These are phyloP conservation scores for Neostapfia colusana DNA, from an alignment of 176 grass and related monocot genomes.

Conservation along the genomic window DNA sequence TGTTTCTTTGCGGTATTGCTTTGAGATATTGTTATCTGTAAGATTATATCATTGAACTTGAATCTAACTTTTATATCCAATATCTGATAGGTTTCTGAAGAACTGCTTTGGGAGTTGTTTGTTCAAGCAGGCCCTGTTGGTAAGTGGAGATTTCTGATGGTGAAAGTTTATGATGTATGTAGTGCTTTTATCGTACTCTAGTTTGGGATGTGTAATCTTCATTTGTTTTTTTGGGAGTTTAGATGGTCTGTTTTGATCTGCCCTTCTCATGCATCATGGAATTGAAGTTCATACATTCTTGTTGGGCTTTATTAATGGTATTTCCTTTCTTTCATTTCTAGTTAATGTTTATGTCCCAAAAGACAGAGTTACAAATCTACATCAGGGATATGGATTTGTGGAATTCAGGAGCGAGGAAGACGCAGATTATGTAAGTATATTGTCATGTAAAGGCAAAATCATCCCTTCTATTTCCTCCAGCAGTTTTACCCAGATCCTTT, in stretches of 20 bases:
- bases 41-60: neutral
- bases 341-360: constrained; percentile 99
- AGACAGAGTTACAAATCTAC: constrained; percentile 99
- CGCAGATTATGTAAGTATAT: constrained; percentile 84
- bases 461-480: constrained; percentile 22
- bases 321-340: constrained; percentile 39
- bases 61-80: constrained; percentile 11
- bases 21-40: neutral
- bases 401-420: constrained; percentile 99
- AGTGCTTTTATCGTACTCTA: neutral
- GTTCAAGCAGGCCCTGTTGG: constrained; percentile 97
- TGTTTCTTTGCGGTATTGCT: neutral
- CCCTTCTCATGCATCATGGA: neutral
- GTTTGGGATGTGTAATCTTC: neutral
- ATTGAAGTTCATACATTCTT: constrained; percentile 9
- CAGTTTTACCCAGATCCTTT: neutral
- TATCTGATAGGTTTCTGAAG: constrained; percentile 60
- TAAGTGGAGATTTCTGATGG: constrained; percentile 42
- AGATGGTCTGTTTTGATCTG: constrained; percentile 18
- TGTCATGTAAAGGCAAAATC: neutral
- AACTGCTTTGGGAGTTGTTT: constrained; percentile 96
- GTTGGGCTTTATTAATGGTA: constrained; percentile 12
- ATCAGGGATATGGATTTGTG: constrained; percentile 98
- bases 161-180: neutral
- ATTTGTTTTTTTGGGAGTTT: constrained; percentile 9